A percentile compares a stretch with the other conserved stretches of the same genome.
Conservation (phyloP, 192 early-diverging fungal species). For the Gamsiella multidivaricata region DNA sequence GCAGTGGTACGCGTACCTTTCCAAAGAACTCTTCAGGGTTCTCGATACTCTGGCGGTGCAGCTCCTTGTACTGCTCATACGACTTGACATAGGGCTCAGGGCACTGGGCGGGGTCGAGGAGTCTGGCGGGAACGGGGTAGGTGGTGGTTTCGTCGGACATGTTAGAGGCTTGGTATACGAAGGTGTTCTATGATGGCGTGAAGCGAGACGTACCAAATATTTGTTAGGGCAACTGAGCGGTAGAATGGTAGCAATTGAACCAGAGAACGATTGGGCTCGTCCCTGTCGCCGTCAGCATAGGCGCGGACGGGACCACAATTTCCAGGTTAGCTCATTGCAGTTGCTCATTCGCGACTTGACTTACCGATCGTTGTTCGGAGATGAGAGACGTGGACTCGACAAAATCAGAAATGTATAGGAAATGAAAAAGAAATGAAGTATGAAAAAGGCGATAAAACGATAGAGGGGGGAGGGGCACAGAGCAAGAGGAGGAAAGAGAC, state of each 20-base stretch:
- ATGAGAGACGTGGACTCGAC: not conserved
- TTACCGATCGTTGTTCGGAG: not conserved
- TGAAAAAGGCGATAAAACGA: not conserved
- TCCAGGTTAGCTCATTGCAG: not conserved
- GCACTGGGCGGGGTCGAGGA: conserved; percentile 61
- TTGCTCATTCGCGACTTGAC: not conserved
- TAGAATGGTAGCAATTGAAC: not conserved
- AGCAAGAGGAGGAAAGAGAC: not conserved
- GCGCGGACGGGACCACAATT: too few species aligned
- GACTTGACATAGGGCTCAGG: conserved; percentile 79
- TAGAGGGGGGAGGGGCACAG: not conserved
- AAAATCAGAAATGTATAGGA: not conserved
- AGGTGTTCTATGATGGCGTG: too few species aligned
- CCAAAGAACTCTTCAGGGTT: conserved; percentile 88
- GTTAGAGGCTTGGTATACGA: conserved; percentile 4
- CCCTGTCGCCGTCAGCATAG: too few species aligned
- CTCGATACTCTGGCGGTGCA: conserved; percentile 84
- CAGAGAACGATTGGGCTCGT: not conserved
- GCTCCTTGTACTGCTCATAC: conserved; percentile 81
- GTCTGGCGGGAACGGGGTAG: conserved; percentile 70
- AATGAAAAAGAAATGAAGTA: not conserved
- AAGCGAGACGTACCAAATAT: too few species aligned
- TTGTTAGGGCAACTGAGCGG: too few species aligned
- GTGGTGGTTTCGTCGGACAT: conserved; percentile 38
- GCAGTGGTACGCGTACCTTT: conserved; percentile 60